Evolutionary conservation across 208 protist species (phyloP), one percentile per base, ranked within the genome.

Genomic region (Acanthamoeba sp.): DNA sequence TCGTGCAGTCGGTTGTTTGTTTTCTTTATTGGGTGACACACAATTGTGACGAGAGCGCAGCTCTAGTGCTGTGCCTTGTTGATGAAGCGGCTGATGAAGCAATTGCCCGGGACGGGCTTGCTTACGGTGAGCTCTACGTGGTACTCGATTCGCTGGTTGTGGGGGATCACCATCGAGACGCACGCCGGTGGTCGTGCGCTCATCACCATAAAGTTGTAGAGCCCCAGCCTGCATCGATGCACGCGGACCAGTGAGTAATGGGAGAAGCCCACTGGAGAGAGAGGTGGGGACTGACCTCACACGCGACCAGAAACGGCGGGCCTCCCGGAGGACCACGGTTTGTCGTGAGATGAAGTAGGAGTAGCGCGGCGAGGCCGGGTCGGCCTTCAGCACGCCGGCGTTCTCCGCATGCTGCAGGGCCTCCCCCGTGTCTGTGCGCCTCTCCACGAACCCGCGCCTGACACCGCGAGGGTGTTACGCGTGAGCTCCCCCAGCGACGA

Each of bases 121-220:
- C 7, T 48, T 32, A 80, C 0, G 34, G 14, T 10, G 16, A 48
- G 38, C 9, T 6, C 7, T 0, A 24, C 45, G 71, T 80, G 71
- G 36, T 50, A 80, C 71, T 80, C 71, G 0, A 80, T 34, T 3
- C 9, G 36, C 14, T 50, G 12, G 34, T 29, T 2, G 1, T 80
- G 24, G 7, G 59, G 59, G 59, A 69, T 69, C 9, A 69, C n/a
- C 59, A 69, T 14, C 27, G 59, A 69, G 5, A 48, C 18, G 36
- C 40, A 80, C 34, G 32, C 40, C 14, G 71, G 40, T 1, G 71
- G 38, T 6, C 71, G 10, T 24, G 71, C 71, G 71, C 27, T 80
- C 71, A 50, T 40, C 27, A 80, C 71, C 36, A 50, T 40, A 12
- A 80, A 80, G 71, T 80, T 80, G 40, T 80, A 80, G 16, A 80